These are phyloP conservation scores for Corynascus novoguineensis DNA, from an alignment of 495 filamentous ascomycete genomes.

Conservation along the genomic window DNA sequence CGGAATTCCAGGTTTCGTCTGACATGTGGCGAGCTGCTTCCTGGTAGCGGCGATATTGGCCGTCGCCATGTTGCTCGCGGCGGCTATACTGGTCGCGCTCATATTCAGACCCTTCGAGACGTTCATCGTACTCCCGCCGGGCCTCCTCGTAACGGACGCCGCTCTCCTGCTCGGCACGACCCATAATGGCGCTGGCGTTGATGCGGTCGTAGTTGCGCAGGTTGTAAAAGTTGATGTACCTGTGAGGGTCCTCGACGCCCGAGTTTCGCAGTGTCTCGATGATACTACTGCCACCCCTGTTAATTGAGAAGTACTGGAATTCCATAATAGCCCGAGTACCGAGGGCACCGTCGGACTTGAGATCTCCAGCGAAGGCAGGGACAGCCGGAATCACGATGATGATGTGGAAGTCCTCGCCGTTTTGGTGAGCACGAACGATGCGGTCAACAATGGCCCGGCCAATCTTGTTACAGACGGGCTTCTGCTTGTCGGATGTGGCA, in stretches of 20 bases:
- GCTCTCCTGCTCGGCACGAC: conserved; percentile 56
- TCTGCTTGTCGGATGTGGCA: conserved; percentile 68
- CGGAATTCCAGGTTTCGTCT: conserved; percentile 62
- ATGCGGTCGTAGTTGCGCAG: conserved; percentile 89
- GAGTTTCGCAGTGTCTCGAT: conserved; percentile 68
- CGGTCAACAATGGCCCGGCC: conserved; percentile 84
- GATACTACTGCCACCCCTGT: conserved; percentile 78
- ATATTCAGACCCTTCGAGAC: conserved; percentile 30
- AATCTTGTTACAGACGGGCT: conserved; percentile 79
- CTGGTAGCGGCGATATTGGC: conserved; percentile 58
- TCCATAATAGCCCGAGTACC: conserved; percentile 95
- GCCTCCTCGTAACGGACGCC: conserved; percentile 73
- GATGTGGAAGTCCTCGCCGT: conserved; percentile 72
- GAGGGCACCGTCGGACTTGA: conserved; percentile 70
- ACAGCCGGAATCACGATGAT: conserved; percentile 83
- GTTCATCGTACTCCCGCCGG: conserved; percentile 58
- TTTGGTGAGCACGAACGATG: conserved; percentile 69
- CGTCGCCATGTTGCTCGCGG: conserved; percentile 25
- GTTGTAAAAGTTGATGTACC: conserved; percentile 95
- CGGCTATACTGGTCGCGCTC: conserved; percentile 9
- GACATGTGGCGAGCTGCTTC: conserved; percentile 52
- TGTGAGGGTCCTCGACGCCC: conserved; percentile 60
- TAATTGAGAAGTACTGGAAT: conserved; percentile 75
- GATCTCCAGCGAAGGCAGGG: conserved; percentile 85
- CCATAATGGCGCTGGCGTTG: conserved; percentile 62